Percentiles rank a stretch among this genome's conserved stretches.
These are phyloP conservation scores for Solanum hybrid DNA, from an alignment of 305 asterid species.

Conservation along the genomic window DNA sequence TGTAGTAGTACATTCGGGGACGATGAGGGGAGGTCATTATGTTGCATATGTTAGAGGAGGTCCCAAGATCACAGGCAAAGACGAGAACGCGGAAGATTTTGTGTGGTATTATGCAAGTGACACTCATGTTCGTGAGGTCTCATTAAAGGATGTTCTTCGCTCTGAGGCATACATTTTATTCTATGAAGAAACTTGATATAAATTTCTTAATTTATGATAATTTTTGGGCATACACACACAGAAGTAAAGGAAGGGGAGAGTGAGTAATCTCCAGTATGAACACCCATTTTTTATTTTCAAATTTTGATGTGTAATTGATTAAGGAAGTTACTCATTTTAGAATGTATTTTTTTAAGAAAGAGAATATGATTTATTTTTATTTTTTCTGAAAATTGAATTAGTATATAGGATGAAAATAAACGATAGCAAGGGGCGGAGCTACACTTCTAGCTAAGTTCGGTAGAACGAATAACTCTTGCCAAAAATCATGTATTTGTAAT, in stretches of 20 bases:
- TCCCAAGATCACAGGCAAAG: slow-evolving; percentile 2
- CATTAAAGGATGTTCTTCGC: slow-evolving; percentile 54
- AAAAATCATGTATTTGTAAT: not conserved
- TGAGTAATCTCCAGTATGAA: not conserved
- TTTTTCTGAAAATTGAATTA: not conserved
- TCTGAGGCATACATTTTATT: slow-evolving; percentile 80
- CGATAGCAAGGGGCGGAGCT: not conserved
- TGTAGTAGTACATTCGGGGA: slow-evolving; percentile 75
- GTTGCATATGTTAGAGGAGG: slow-evolving; percentile 65
- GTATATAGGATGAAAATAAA: not conserved
- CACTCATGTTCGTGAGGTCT: slow-evolving; percentile 49
- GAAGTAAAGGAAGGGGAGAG: not conserved
- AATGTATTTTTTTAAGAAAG: not conserved
- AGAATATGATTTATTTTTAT: not conserved
- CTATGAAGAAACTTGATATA: slow-evolving; percentile 46
- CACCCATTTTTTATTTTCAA: not conserved
- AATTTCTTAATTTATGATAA: not conserved
- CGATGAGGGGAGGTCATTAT: slow-evolving; percentile 86
- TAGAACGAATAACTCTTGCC: not conserved
- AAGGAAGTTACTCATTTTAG: not conserved
- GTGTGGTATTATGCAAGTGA: slow-evolving; percentile 75
- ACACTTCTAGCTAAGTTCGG: not conserved
- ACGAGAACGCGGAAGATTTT: slow-evolving; percentile 16
- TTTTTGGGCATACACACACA: not conserved
- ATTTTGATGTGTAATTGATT: not conserved